Percentiles rank a stretch among this genome's conserved stretches.
Evolutionary conservation across 1,284 basidiomycete genomes (phyloP).

Genomic region (Cystobasidium sp.): DNA sequence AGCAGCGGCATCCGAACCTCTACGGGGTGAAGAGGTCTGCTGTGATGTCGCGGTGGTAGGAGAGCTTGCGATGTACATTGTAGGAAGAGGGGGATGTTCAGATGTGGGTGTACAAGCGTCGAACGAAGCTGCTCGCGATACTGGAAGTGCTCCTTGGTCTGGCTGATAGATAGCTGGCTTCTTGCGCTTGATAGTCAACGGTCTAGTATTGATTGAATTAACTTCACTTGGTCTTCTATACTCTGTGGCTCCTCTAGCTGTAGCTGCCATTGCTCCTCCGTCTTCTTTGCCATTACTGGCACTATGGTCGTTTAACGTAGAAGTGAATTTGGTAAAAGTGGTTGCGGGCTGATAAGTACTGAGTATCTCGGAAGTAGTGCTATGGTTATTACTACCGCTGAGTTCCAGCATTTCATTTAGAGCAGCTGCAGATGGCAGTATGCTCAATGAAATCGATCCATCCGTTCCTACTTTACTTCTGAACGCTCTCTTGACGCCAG

Average conservation of each 20-base stretch:
- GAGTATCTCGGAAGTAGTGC: background rate
- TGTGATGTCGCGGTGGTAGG: background rate
- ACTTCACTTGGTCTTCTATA: background rate
- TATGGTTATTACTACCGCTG: background rate
- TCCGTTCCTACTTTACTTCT: conserved; percentile 16
- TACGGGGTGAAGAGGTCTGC: background rate
- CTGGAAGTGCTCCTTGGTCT: conserved; percentile 6
- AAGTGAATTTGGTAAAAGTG: background rate
- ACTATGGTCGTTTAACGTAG: background rate
- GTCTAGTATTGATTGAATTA: conserved; percentile 4
- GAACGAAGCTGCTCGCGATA: conserved; percentile 12
- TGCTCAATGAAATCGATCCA: conserved; percentile 17
- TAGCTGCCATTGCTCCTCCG: no score
- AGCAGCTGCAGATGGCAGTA: conserved; percentile 7
- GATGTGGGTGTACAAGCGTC: conserved; percentile 13
- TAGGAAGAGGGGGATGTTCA: background rate
- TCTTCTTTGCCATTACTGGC: no score
- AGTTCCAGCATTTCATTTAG: conserved; percentile 9
- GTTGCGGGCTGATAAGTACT: background rate
- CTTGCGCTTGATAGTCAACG: conserved; percentile 21
- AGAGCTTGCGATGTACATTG: no score
- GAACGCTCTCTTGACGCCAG: conserved; percentile 20
- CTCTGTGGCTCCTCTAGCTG: no score
- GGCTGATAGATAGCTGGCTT: conserved; percentile 18
- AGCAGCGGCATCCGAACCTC: background rate